Evolutionary conservation across 768 basidiomycete genomes (phyloP), one percentile per base, ranked within the genome.

Genomic region (Sporobolomyces phaffii): DNA sequence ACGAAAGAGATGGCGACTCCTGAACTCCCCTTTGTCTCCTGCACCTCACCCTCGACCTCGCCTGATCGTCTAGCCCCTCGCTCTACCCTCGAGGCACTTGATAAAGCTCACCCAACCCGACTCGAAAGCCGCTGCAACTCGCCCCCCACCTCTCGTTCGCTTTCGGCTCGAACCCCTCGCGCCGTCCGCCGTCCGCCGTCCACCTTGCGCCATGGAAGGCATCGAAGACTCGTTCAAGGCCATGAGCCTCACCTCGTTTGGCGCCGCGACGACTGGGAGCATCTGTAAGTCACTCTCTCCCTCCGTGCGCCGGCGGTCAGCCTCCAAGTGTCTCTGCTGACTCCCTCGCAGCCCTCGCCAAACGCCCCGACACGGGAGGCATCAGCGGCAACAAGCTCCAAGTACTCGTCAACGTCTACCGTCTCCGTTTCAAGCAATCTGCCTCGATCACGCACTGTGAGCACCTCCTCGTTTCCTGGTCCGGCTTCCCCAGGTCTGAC

Each of bases 361-460:
- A 62, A 45, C 68, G 68, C 26, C 68, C 68, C 15, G 68, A 64
- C 51, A 22, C 15, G 5, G 68, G 68, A 7, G 68, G 62, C 2
- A 51, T 10, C 36, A 6, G 2, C 26, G 68, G 68, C 3, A 47
- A 45, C 2, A 20, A 18, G 26, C 51, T 69, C 31, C 31, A 41
- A 28, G 31, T 69, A 17, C 6, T 41, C 47, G 68, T 53, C 20
- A 69, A 69, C 47, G 45, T 68, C 8, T 68, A 63, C 61, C 38
- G 40, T n/a, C 17, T 63, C 51, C 40, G 33, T 26, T 54, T 68
- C 62, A 63, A 60, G n/a, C 5, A 56, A 26, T 51, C 53, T 1
- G 43, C 54, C 2, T 7, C 45, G 9, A 61, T 65, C 48, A 24
- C 48, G 11, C 62, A 57, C 58, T 69, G n/a, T n/a, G n/a, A n/a